phyloP scores from a whole-genome alignment of 371 early-diverging fungal species.

The Capillidium heterosporum region DNA sequence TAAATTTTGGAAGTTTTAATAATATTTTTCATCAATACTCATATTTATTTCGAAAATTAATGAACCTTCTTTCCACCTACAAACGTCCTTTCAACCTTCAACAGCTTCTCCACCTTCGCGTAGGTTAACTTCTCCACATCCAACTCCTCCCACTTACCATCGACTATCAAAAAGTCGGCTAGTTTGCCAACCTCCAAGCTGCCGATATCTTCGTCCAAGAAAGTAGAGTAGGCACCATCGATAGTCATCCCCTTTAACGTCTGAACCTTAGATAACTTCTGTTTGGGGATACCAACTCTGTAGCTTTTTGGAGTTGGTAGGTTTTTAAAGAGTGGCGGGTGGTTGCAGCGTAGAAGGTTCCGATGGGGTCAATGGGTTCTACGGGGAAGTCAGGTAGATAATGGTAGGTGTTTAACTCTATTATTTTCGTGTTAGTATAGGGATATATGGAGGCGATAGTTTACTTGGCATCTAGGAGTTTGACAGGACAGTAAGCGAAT shows the following conservation, averaged over 20 bases:
- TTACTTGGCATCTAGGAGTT: conserved; percentile 17
- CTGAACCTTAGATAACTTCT: conserved; percentile 15
- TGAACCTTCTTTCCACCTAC: too few species aligned
- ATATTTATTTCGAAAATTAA: too few species aligned
- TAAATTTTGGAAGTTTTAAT: too few species aligned
- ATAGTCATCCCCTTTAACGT: conserved; percentile 23
- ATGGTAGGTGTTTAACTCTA: conserved; percentile 13
- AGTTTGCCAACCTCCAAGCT: neutral
- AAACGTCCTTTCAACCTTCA: too few species aligned
- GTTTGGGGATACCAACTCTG: too few species aligned
- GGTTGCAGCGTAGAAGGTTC: conserved; percentile 24
- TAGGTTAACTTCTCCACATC: too few species aligned
- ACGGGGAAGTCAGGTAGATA: conserved; percentile 25
- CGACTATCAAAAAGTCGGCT: neutral
- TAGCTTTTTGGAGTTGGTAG: too few species aligned
- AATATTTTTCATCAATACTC: too few species aligned
- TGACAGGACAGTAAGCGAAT: conserved; percentile 5
- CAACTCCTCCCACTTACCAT: too few species aligned
- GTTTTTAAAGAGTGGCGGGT: conserved; percentile 14
- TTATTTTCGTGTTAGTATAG: conserved; percentile 16
- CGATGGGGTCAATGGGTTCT: conserved; percentile 18
- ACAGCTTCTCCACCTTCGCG: too few species aligned
- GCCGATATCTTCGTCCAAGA: conserved; percentile 10
- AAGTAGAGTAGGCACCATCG: conserved; percentile 22
- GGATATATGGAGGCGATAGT: conserved; percentile 15